Evolutionary conservation across 1,284 basidiomycete genomes (phyloP).

Genomic region (Ceratobasidium sp.): DNA sequence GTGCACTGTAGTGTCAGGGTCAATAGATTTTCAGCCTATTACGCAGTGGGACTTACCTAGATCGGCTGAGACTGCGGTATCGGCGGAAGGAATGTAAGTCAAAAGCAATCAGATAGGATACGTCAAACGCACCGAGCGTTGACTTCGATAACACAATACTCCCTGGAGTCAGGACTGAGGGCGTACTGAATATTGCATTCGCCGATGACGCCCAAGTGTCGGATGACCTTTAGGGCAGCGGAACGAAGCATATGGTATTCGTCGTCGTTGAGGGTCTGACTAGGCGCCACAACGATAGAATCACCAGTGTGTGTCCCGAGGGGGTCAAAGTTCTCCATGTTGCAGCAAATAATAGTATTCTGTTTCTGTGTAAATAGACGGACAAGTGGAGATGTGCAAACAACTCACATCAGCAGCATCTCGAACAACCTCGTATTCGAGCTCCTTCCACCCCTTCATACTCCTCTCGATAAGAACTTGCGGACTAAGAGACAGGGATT

Average conservation of each 20-base stretch:
- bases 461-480: constrained; percentile 98
- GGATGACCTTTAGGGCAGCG: constrained; percentile 96
- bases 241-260: constrained; percentile 99
- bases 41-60: constrained; percentile 56
- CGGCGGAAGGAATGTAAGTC: constrained; percentile 31
- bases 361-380: constrained; percentile 50
- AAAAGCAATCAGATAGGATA: constrained; percentile 42
- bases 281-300: constrained; percentile 99
- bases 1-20: constrained; percentile 65
- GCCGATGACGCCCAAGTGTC: constrained; percentile 97
- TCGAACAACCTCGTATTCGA: constrained; percentile 99
- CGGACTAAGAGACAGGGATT: constrained; percentile 89
- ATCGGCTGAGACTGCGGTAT: constrained; percentile 64
- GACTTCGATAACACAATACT: constrained; percentile 99
- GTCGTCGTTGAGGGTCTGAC: constrained; percentile 96
- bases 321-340: constrained; percentile 99
- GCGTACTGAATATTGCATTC: constrained; percentile 99
- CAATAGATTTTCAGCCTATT: constrained; percentile 8
- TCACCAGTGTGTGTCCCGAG: constrained; percentile 99
- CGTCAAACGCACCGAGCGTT: constrained; percentile 78
- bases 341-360: constrained; percentile 96
- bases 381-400: background rate
- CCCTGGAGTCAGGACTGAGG: constrained; percentile 89
- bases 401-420: constrained; percentile 90
- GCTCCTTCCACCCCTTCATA: constrained; percentile 99